These are phyloP conservation scores for Paratinospora sagittata DNA, from an alignment of 164 flowering plant genomes.

Conservation along the genomic window DNA sequence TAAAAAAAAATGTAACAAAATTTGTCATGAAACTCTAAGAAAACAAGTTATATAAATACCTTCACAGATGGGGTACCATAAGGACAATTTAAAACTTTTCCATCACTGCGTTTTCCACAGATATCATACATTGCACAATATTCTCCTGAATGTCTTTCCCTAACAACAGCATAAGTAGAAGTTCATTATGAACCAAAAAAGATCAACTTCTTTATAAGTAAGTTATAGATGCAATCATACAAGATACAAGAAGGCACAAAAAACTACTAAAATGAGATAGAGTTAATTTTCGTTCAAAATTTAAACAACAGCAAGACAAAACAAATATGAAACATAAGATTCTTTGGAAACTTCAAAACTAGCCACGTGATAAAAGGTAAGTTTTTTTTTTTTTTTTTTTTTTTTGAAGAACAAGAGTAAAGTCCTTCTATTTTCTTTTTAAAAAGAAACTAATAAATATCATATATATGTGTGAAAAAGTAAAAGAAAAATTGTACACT, in stretches of 20 bases:
- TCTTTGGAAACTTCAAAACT: too few relatives aligned
- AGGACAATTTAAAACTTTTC: slow-evolving; percentile 87
- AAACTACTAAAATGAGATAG: neutral
- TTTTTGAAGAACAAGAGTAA: too few relatives aligned
- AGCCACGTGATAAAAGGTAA: too few relatives aligned
- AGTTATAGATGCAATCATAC: neutral
- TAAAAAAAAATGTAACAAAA: neutral
- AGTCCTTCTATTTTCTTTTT: too few relatives aligned
- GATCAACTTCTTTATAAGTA: neutral
- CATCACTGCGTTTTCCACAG: slow-evolving; percentile 81
- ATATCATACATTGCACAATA: slow-evolving; percentile 93
- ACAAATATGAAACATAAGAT: too few relatives aligned
- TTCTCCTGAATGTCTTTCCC: slow-evolving; percentile 58
- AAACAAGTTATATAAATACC: slow-evolving; percentile 36
- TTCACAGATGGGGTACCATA: slow-evolving; percentile 58
- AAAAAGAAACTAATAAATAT: too few relatives aligned
- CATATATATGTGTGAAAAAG: too few relatives aligned
- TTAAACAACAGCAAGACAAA: too few relatives aligned
- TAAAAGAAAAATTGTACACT: too few relatives aligned
- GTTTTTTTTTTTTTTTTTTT: too few relatives aligned
- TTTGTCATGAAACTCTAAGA: neutral
- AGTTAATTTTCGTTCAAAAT: too few relatives aligned
- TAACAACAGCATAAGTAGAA: slow-evolving; percentile 16
- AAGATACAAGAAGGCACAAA: neutral
- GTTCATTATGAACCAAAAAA: neutral